Evolutionary conservation across 805 yeast genomes (phyloP), one percentile per base, ranked within the genome.

Genomic region (Dipodascus albidus): DNA sequence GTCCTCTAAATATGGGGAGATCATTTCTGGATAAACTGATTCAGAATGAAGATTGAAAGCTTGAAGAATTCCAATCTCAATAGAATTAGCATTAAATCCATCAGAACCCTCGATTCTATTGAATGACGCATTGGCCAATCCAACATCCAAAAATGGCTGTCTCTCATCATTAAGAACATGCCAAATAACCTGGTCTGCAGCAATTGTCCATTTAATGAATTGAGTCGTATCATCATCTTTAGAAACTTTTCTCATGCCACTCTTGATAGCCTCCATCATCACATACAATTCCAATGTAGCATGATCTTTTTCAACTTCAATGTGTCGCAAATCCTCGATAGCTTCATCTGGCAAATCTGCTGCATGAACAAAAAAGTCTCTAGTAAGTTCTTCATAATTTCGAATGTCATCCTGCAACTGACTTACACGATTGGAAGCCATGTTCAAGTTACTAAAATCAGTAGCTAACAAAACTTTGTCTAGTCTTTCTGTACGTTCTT

Each of bases 101-200:
- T 81, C 85, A 1, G 80, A 67, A 11, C 80, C 73, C 49, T 82
- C 87, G 2, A 82, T 62, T 52, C 95, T 72, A 48, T 78, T 70
- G 66, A 82, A 87, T 24, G 70, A 71, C 1, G 85, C 77, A 31
- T 77, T 74, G 0, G 83, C 82, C 14, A 90, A 62, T 0, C 83
- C 81, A 53, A 88, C 70, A 65, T 85, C 91, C 51, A 87, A 65
- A 59, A 90, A 81, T 9, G 91, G 87, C 15, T 71, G 63, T 22
- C 85, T 69, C 4, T 75, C 67, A 9, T 78, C 79, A 53, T 79
- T 80, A 54, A 88, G 69, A 64, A 90, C 70, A 61, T 85, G 91
- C 66, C 88, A 71, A 47, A 82, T 79, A 47, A 88, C 73, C 55
- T 84, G 83, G 58, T 83, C 89, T 0, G 90, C 80, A 42, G 77